Base-by-base conservation (phyloP, 2,329 filamentous ascomycete genomes). In the Teratosphaeria epicoccoides region DNA sequence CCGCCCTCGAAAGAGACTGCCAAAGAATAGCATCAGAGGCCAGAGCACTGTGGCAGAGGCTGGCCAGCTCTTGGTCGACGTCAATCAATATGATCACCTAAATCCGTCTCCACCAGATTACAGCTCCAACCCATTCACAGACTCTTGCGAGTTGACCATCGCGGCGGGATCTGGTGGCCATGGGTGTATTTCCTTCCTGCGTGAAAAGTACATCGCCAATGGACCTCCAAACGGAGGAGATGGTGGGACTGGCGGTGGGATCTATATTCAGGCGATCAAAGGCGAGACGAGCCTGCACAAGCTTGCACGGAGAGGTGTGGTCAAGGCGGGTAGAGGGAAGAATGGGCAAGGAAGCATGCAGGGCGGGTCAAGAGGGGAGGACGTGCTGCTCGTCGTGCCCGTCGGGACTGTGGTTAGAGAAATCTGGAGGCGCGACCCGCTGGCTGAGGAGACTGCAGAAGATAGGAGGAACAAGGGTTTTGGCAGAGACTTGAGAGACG, bases 151-250 rank as follows among this genome's bases (percentile, higher is more conserved):
- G 6, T 70, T 97, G 24, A 86, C 81, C 0, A 70, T 97, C 2
- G 79, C 85, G 60, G 86, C 90, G 17, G 93, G 93, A 7, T 72
- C 76, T 2, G 93, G 93, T 24, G 93, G 93, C 7, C 84, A 93
- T 64, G 93, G 93, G 57, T 98, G 93, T 65, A 88, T 97, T 48
- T 93, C 93, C 0, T 98, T 97, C 66, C 73, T 94, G 43, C 84
- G 91, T 20, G 93, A 98, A 63, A 91, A 91, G 57, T 97, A 87
- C 69, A 77, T 96, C 25, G 81, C 84, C 44, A 84, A 95, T 57
- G 93, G 93, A 0, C 93, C 93, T 10, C 82, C 93, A 9, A 97
- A 98, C 68, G 93, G 93, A 47, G 93, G 93, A 54, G 89, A 98
- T 66, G 93, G 93, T 43, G 93, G 93, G 4, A 85, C 82, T 51